A percentile compares a stretch with the other conserved stretches of the same genome.
These are phyloP conservation scores for Wallacemonas sp. DNA, from an alignment of 208 protist genomes.

Conservation along the genomic window DNA sequence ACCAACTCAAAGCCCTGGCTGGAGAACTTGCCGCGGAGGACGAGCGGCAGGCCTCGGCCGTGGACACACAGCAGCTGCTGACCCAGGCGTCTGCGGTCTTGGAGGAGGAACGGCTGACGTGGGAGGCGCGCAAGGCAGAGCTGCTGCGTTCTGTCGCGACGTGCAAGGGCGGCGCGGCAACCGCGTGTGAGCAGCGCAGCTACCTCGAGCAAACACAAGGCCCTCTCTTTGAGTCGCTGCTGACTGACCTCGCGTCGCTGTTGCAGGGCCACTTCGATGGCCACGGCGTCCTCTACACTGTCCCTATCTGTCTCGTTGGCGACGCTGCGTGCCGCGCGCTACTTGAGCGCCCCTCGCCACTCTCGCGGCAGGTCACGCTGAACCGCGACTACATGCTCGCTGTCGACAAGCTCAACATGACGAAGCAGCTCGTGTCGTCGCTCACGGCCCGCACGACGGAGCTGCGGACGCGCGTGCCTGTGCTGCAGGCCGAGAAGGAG, in stretches of 20 bases:
- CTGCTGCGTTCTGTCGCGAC: background rate
- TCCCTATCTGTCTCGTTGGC: background rate
- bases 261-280: conserved; percentile 2
- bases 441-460: conserved; percentile 24
- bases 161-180: conserved; percentile 1
- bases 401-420: conserved; percentile 12
- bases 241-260: background rate
- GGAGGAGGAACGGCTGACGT: conserved; percentile 16
- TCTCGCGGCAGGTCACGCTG: conserved; percentile 9
- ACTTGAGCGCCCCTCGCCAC: conserved; percentile 8
- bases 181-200: background rate
- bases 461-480: conserved; percentile 22
- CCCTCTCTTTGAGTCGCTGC: background rate
- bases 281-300: conserved; percentile 9
- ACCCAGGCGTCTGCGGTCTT: conserved; percentile 5
- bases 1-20: conserved; percentile 22
- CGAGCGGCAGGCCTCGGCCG: conserved; percentile 10
- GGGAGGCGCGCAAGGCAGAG: conserved; percentile 5
- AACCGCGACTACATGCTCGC: conserved; percentile 12
- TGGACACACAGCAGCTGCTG: conserved; percentile 2
- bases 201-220: background rate
- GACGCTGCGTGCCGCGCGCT: background rate
- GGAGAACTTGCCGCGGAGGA: conserved; percentile 26
- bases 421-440: conserved; percentile 22
- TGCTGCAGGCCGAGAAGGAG: conserved; percentile 38